Conservation (phyloP, 441 rosid species). For the Cnidoscolus chayamansa region DNA sequence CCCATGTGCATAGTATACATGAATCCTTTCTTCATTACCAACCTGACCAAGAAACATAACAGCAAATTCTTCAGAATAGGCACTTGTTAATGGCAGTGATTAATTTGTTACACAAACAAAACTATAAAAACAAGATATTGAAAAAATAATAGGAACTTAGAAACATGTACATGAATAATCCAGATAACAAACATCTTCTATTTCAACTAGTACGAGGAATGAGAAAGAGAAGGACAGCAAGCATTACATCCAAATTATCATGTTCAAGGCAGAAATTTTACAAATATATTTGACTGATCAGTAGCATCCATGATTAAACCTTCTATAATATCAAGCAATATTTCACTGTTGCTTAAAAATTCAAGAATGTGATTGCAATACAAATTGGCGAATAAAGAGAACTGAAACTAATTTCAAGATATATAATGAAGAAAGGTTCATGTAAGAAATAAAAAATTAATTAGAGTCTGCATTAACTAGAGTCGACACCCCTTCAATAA, state of each 20-base stretch:
- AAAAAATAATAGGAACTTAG: neutral
- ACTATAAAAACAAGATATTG: neutral
- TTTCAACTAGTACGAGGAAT: neutral
- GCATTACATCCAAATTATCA: neutral
- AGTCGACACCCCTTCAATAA: neutral
- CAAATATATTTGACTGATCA: neutral
- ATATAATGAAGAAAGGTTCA: neutral
- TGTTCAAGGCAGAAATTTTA: neutral
- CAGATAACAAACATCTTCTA: neutral
- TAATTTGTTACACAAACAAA: neutral
- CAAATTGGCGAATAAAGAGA: neutral
- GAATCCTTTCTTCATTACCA: slow-evolving; percentile 94
- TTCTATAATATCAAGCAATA: neutral
- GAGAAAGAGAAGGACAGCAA: neutral
- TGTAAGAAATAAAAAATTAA: neutral
- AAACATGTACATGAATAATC: neutral
- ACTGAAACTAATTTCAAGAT: neutral
- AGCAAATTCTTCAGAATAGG: slow-evolving; percentile 14
- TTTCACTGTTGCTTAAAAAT: neutral
- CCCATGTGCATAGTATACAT: slow-evolving; percentile 98
- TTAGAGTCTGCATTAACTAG: neutral
- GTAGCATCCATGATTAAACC: neutral
- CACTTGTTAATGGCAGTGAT: neutral
- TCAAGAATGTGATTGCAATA: neutral
- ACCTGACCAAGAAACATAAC: slow-evolving; percentile 48